Evolutionary conservation across 208 protist species (phyloP).

Genomic region (Wallacemonas collosoma): DNA sequence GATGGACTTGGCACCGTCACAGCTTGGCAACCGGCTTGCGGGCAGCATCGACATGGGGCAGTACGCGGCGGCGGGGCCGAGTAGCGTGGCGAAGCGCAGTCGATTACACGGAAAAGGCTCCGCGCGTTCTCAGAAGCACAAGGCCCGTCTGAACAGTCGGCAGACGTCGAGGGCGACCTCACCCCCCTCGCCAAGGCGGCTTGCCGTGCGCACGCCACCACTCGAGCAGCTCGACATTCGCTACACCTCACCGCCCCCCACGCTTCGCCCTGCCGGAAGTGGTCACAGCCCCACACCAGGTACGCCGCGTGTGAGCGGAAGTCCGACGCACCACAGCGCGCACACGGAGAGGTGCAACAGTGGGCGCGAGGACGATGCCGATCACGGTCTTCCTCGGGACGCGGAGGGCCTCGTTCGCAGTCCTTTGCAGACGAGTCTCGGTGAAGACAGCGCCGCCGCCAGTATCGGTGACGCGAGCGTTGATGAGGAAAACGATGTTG

Average conservation of each 20-base stretch:
- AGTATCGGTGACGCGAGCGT: neutral
- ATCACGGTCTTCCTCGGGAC: neutral
- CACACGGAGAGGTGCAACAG: no score
- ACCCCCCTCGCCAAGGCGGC: slow-evolving; percentile 15
- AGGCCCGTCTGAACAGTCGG: no score
- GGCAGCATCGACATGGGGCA: no score
- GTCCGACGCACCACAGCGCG: no score
- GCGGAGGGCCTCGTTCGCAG: neutral
- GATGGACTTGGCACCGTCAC: no score
- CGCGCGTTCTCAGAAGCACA: neutral
- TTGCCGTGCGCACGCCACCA: slow-evolving; percentile 22
- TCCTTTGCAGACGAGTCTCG: neutral
- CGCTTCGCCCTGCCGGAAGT: neutral
- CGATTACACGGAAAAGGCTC: no score
- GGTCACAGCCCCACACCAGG: neutral
- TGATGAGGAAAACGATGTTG: neutral
- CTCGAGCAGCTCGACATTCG: slow-evolving; percentile 9
- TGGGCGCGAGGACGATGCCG: no score
- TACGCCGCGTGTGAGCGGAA: no score
- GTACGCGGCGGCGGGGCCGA: no score
- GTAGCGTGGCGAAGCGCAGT: no score
- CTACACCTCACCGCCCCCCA: slow-evolving; percentile 2
- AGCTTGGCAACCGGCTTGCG: no score
- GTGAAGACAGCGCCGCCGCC: neutral
- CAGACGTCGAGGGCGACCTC: neutral